These are phyloP conservation scores for Knoxia roxburghii DNA, from an alignment of 257 asterid species.

Conservation along the genomic window DNA sequence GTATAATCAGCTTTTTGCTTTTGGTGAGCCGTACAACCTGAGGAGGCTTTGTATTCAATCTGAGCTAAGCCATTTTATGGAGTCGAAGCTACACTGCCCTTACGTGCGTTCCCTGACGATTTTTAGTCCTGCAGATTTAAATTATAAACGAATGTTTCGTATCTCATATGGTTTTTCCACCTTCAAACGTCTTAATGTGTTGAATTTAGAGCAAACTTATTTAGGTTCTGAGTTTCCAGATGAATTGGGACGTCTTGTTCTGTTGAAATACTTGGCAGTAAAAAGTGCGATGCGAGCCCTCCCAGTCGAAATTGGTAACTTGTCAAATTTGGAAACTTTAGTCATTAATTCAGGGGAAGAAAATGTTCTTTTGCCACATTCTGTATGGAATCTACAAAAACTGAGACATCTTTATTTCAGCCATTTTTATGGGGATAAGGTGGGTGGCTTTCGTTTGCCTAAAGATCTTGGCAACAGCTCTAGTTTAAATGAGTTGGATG, in stretches of 20 bases:
- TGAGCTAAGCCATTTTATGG: too few species aligned
- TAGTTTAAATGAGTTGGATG: background rate
- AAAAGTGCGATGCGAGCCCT: too few species aligned
- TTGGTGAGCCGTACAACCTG: background rate
- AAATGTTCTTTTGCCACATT: background rate
- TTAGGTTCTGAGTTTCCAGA: background rate
- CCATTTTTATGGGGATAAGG: too few species aligned
- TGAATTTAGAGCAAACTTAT: background rate
- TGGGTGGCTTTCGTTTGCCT: background rate
- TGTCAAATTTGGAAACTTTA: background rate
- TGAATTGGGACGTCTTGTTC: conserved; percentile 1
- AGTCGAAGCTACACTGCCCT: background rate
- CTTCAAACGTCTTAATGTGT: background rate
- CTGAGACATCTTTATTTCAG: background rate
- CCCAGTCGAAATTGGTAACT: background rate
- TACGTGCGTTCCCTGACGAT: background rate
- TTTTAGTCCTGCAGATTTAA: background rate
- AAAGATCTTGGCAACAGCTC: background rate
- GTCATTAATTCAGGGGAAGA: background rate
- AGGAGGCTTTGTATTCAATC: background rate
- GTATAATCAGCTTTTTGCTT: too few species aligned
- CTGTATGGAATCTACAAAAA: background rate
- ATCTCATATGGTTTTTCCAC: background rate
- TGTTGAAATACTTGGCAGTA: background rate
- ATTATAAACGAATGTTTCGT: background rate